Evolutionary conservation across 2,329 filamentous ascomycete species (phyloP).

Genomic region (Sclerotiophoma versabilis): DNA sequence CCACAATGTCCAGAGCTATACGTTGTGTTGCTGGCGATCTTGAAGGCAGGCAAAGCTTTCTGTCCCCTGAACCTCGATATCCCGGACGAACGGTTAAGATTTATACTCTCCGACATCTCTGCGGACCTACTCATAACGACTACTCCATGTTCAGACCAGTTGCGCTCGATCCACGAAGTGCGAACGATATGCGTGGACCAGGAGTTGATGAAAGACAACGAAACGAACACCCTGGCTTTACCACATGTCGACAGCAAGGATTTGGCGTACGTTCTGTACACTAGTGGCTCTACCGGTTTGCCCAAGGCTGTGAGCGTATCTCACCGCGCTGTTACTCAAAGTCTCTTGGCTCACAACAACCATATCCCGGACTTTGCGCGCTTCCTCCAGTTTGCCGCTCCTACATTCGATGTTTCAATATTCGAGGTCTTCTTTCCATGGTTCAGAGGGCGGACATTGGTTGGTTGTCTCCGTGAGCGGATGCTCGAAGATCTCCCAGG

Average conservation of each 20-base stretch:
- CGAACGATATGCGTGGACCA: conserved; percentile 54
- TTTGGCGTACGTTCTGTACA: conserved; percentile 91
- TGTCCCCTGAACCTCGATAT: conserved; percentile 83
- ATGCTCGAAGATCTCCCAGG: conserved; percentile 79
- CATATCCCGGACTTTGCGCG: conserved; percentile 78
- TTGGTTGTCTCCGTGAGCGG: conserved; percentile 71
- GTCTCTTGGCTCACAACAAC: conserved; percentile 78
- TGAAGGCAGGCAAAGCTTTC: conserved; percentile 84
- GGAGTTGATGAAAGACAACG: conserved; percentile 40
- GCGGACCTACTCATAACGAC: conserved; percentile 74
- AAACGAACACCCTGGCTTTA: neutral
- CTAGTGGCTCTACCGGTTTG: conserved; percentile 85
- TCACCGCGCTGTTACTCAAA: conserved; percentile 81
- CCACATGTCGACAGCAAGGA: conserved; percentile 37
- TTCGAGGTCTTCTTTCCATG: conserved; percentile 95
- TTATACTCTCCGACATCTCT: conserved; percentile 79
- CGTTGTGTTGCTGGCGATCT: conserved; percentile 75
- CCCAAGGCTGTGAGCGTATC: conserved; percentile 88
- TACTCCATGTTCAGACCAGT: conserved; percentile 51
- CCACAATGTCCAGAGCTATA: conserved; percentile 82
- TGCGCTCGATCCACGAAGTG: conserved; percentile 48
- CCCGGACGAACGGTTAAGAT: conserved; percentile 76
- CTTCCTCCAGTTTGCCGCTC: conserved; percentile 90
- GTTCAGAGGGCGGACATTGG: conserved; percentile 74
- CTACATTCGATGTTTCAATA: conserved; percentile 92